Evolutionary conservation across 768 basidiomycete species (phyloP).

Genomic region (Auricularia cornea): DNA sequence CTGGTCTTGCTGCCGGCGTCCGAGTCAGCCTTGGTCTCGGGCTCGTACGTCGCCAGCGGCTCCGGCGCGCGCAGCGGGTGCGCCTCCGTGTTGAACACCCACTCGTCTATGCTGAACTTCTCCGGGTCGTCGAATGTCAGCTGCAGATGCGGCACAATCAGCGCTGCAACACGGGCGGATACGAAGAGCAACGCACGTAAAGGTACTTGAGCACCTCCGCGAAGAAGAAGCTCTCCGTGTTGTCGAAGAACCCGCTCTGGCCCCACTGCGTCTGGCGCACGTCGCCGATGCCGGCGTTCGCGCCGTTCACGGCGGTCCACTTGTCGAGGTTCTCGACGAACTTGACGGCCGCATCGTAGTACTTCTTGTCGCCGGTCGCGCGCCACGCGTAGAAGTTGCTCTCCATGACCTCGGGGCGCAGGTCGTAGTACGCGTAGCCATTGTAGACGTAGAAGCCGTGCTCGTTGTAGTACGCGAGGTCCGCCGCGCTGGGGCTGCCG

Average conservation of each 20-base stretch:
- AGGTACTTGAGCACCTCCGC: conserved; percentile 43
- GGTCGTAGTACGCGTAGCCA: conserved; percentile 42
- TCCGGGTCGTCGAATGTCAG: conserved; percentile 66
- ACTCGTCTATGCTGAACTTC: conserved; percentile 49
- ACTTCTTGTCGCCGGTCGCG: conserved; percentile 59
- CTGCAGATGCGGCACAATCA: not conserved
- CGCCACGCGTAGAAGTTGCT: conserved; percentile 78
- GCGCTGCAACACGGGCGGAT: too few relatives aligned
- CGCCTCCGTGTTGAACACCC: conserved; percentile 54
- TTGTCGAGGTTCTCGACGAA: conserved; percentile 29
- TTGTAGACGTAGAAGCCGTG: conserved; percentile 59
- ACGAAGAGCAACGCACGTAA: not conserved
- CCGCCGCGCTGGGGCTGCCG: conserved; percentile 23
- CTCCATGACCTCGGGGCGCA: conserved; percentile 72
- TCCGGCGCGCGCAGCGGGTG: conserved; percentile 57
- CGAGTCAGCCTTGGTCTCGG: not conserved
- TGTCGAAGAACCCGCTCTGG: conserved; percentile 31
- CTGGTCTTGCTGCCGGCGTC: too few relatives aligned
- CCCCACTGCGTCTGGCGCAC: conserved; percentile 36
- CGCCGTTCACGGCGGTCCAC: conserved; percentile 8
- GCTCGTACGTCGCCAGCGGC: not conserved
- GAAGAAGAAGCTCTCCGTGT: conserved; percentile 65
- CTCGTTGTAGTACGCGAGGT: conserved; percentile 46
- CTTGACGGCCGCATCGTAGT: conserved; percentile 52
- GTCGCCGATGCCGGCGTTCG: conserved; percentile 48